Conservation (phyloP, 2,329 filamentous ascomycete genomes). For the Elsinoe arachidis region DNA sequence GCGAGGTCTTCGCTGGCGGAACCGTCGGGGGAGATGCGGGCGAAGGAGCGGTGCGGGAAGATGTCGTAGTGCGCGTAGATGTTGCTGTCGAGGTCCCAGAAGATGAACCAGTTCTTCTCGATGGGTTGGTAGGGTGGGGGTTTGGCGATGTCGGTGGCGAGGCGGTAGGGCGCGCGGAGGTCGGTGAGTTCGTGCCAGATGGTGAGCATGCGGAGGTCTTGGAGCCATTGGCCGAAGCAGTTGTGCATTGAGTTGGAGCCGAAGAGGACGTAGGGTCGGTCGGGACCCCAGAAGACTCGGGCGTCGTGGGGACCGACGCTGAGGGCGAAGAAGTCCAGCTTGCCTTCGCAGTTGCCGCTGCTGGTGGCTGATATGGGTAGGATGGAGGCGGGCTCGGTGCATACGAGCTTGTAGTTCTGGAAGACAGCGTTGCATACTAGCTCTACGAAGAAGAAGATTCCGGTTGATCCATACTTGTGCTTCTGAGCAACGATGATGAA, state of each 20-base stretch:
- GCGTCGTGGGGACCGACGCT: conserved; percentile 51
- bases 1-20: conserved; percentile 42
- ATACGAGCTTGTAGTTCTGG: conserved; percentile 33
- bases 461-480: conserved; percentile 23
- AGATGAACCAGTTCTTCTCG: conserved; percentile 57
- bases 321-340: conserved; percentile 36
- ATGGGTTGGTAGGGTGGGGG: conserved; percentile 37
- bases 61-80: conserved; percentile 49
- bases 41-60: conserved; percentile 42
- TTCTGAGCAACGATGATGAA: conserved; percentile 48
- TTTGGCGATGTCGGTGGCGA: conserved; percentile 44
- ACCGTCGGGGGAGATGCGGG: conserved; percentile 38
- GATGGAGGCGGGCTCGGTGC: conserved; percentile 33
- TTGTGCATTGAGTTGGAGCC: conserved; percentile 47
- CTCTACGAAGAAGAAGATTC: conserved; percentile 28
- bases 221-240: conserved; percentile 51
- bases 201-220: conserved; percentile 45
- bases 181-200: conserved; percentile 26
- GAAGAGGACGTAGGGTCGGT: conserved; percentile 43
- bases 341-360: conserved; percentile 38
- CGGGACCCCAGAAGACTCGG: conserved; percentile 48
- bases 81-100: conserved; percentile 45
- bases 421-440: conserved; percentile 46
- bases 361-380: conserved; percentile 42
- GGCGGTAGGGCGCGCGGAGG: conserved; percentile 36